Evolutionary conservation across 2,329 filamentous ascomycete genomes (phyloP), one percentile per base, ranked within the genome.

Genomic region (Aspergillus tubingensis): DNA sequence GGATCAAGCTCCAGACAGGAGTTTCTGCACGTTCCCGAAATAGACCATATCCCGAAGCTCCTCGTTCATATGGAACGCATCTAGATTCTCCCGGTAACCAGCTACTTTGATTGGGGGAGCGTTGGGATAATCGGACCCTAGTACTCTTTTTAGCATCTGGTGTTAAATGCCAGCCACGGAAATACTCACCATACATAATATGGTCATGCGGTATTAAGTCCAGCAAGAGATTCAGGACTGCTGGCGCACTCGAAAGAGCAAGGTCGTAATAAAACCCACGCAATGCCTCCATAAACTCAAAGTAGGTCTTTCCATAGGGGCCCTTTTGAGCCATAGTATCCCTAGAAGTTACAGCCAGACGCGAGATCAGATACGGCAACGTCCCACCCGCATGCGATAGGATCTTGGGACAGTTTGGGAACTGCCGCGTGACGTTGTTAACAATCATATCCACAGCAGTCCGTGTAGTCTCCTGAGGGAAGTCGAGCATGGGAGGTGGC

Each of bases 371-470:
- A 57, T 72, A 80, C 0, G 81, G 80, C 2, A 83, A 67, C 0
- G 79, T 77, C 0, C 81, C 81, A 1, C 81, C 82, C 0, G 76
- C 80, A 62, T 83, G 80, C 0, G 77, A 77, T 1, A 84, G 72
- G 51, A 84, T 82, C 56, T 83, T 72, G 57, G 80, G 82, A 67
- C 72, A 76, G 54, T 75, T 65, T 3, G 74, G 73, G 55, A 72
- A 68, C 5, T 72, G 63, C 2, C 67, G 65, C 1, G 76, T 51
- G 0, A 69, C 75, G 5, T 70, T 68, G n/a, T 62, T 71, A 3
- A 68, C 58, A 50, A 83, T 76, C 51, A 82, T 66, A 60, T 81
- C 77, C 13, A 81, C 62, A 0, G 79, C 81, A 0, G 79, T 70
- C 3, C 78, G 75, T 1, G 74, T 76, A 2, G 80, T 82, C 63